A percentile compares a stretch with the other conserved stretches of the same genome.
These are phyloP conservation scores for Plasmodium reichenowi DNA, from an alignment of 169 alveolate species.

Conservation along the genomic window DNA sequence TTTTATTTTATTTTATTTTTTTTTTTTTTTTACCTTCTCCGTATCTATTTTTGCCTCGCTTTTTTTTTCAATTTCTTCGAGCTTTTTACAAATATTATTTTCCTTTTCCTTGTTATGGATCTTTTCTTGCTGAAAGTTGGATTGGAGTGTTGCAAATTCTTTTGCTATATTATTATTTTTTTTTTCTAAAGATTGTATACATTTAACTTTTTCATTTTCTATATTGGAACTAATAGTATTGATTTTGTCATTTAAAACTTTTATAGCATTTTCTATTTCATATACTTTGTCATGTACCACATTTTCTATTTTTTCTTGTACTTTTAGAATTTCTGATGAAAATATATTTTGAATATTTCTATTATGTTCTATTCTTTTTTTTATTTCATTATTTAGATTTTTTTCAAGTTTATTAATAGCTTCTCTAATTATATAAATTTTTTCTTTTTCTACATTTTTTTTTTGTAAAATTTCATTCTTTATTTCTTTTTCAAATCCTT, in stretches of 20 bases:
- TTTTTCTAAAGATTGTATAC: slow-evolving; percentile 42
- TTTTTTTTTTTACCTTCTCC: slow-evolving; percentile 29
- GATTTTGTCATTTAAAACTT: slow-evolving; percentile 34
- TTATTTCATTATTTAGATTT: slow-evolving; percentile 53
- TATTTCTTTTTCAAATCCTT: slow-evolving; percentile 74
- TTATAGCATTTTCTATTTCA: slow-evolving; percentile 60
- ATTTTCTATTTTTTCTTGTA: slow-evolving; percentile 65
- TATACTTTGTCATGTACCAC: slow-evolving; percentile 52
- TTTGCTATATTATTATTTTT: slow-evolving; percentile 52
- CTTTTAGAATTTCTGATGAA: slow-evolving; percentile 56
- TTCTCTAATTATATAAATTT: slow-evolving; percentile 65
- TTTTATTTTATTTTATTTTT: not conserved
- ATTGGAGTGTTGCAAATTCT: slow-evolving; percentile 40
- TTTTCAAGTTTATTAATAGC: slow-evolving; percentile 61
- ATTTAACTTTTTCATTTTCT: slow-evolving; percentile 63
- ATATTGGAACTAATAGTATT: slow-evolving; percentile 45
- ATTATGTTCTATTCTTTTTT: slow-evolving; percentile 69
- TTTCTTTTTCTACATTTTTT: slow-evolving; percentile 70
- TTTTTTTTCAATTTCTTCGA: slow-evolving; percentile 54
- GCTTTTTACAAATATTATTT: slow-evolving; percentile 47
- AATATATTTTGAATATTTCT: slow-evolving; percentile 48
- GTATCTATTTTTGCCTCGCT: slow-evolving; percentile 22
- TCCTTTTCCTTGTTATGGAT: slow-evolving; percentile 58
- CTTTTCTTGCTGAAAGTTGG: slow-evolving; percentile 52
- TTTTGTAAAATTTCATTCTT: slow-evolving; percentile 62